Evolutionary conservation across 305 asterid species (phyloP).

Genomic region (Ajuga reptans): DNA sequence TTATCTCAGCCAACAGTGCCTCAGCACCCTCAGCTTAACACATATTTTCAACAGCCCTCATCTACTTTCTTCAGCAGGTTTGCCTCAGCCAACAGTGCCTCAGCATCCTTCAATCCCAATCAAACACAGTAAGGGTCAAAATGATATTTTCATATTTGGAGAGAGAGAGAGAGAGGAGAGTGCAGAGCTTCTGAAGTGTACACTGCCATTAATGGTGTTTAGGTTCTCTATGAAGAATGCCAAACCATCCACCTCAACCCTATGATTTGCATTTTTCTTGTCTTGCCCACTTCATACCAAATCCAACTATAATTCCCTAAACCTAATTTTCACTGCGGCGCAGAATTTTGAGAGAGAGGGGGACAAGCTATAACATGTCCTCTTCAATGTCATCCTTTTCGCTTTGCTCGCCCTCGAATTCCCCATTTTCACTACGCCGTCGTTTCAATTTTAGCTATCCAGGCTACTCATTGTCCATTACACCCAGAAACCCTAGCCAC

Average conservation of each 20-base stretch:
- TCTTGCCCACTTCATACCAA: background rate
- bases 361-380: slow-evolving; percentile 32
- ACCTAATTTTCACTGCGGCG: slow-evolving; percentile 1
- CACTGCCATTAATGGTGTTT: background rate
- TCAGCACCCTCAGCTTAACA: too few relatives aligned
- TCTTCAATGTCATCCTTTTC: slow-evolving; percentile 46
- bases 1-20: too few relatives aligned
- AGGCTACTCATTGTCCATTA: slow-evolving; percentile 28
- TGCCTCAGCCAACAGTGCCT: too few relatives aligned
- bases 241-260: background rate
- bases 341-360: background rate
- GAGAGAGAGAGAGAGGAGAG: background rate
- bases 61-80: too few relatives aligned
- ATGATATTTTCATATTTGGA: background rate
- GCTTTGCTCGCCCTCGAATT: slow-evolving; percentile 33
- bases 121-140: too few relatives aligned
- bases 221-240: background rate
- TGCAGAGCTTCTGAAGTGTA: background rate
- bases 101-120: too few relatives aligned
- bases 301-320: background rate
- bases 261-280: background rate
- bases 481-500: slow-evolving; percentile 31
- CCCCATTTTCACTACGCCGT: slow-evolving; percentile 31
- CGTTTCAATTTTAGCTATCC: slow-evolving; percentile 32
- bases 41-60: too few relatives aligned